phyloP scores from a whole-genome alignment of 129 eudicot genomes.

The Lonicera japonica region DNA sequence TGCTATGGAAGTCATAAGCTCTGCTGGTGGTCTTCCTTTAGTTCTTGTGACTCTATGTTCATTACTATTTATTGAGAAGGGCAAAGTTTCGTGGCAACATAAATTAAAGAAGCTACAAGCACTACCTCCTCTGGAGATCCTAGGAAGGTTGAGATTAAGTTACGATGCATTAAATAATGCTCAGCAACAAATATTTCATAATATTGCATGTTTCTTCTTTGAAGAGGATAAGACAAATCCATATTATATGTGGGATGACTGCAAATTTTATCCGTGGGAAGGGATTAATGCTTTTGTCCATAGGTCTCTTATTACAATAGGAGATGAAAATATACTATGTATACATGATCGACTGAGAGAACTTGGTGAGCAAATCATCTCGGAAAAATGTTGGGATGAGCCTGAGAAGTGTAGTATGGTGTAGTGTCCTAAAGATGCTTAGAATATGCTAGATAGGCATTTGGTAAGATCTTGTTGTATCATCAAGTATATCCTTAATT shows the following conservation, averaged over 20 bases:
- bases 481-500: too few relatives aligned
- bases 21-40: too few relatives aligned
- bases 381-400: not conserved
- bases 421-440: not conserved
- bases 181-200: conserved; percentile 8
- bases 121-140: not conserved
- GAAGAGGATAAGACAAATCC: not conserved
- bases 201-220: conserved; percentile 15
- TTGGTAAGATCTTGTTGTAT: too few relatives aligned
- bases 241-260: too few relatives aligned
- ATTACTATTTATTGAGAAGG: too few relatives aligned
- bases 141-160: conserved; percentile 3
- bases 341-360: conserved; percentile 19
- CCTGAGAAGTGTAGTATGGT: conserved; percentile 6
- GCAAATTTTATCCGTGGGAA: too few relatives aligned
- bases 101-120: conserved; percentile 1
- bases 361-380: conserved; percentile 15
- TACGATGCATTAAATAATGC: conserved; percentile 5
- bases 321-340: conserved; percentile 3
- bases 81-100: conserved; percentile 1
- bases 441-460: too few relatives aligned
- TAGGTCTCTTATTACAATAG: too few relatives aligned
- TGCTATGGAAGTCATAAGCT: conserved; percentile 6
- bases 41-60: too few relatives aligned
- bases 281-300: too few relatives aligned